These are phyloP conservation scores for Epithemia pelagica DNA, from an alignment of 108 stramenopile species.

Conservation along the genomic window DNA sequence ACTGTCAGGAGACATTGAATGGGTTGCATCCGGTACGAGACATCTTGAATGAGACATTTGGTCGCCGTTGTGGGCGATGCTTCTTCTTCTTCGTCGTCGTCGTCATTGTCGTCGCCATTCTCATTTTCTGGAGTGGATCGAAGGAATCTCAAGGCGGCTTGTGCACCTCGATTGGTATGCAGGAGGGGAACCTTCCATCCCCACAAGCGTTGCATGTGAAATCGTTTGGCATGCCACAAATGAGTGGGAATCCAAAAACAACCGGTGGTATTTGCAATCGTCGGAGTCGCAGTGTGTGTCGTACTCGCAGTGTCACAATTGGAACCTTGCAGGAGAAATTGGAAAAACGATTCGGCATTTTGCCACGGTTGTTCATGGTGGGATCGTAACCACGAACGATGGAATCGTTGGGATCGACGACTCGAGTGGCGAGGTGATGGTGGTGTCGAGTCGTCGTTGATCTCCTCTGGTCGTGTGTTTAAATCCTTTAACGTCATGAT, in stretches of 20 bases:
- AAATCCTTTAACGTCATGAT: not conserved
- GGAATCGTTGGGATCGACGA: not conserved
- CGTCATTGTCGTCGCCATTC: too few species aligned
- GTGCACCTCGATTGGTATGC: constrained; percentile 66
- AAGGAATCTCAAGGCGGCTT: constrained; percentile 59
- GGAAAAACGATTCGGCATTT: not conserved
- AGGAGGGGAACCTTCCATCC: constrained; percentile 63
- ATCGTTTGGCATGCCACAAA: constrained; percentile 81
- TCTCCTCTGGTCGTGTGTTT: not conserved
- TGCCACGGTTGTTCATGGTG: not conserved
- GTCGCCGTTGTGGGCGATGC: too few species aligned
- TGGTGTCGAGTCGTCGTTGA: not conserved
- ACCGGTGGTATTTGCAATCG: not conserved
- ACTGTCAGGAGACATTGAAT: not conserved
- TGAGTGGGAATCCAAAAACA: constrained; percentile 70
- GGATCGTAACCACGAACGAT: not conserved
- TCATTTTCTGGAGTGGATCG: too few species aligned
- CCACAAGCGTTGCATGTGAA: constrained; percentile 56
- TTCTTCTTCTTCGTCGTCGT: too few species aligned
- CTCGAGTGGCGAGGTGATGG: not conserved
- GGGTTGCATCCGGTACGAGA: constrained; percentile 37
- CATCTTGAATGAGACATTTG: constrained; percentile 46
- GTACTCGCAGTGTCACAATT: not conserved
- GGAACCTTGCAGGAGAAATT: not conserved
- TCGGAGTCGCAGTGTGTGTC: constrained; percentile 6